Evolutionary conservation across 176 grass and related monocot genomes (phyloP).

Genomic region (Eremochloa ophiuroides): DNA sequence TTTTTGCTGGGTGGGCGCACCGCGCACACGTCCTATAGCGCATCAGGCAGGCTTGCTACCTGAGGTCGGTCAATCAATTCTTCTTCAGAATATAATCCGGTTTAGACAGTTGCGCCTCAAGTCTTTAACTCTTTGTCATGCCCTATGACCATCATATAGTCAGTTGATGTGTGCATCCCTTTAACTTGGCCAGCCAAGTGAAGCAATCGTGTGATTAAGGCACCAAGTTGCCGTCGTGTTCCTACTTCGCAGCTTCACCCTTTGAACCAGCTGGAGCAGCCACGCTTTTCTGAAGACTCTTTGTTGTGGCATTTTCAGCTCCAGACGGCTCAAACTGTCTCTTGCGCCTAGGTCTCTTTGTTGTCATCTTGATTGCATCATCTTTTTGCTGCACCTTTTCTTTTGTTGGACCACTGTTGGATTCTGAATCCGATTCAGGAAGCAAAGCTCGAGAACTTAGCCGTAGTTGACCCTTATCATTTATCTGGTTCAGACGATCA

Average conservation of each 20-base stretch:
- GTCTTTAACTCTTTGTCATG: neutral
- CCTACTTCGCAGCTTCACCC: constrained; percentile 18
- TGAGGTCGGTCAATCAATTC: neutral
- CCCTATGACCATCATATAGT: neutral
- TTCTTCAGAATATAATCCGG: neutral
- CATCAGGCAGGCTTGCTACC: neutral
- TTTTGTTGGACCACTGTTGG: constrained; percentile 33
- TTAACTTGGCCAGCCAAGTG: neutral
- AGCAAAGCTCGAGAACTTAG: constrained; percentile 80
- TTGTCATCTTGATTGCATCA: constrained; percentile 35
- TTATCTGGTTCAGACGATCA: constrained; percentile 51
- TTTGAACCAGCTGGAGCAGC: constrained; percentile 27
- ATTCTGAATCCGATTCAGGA: constrained; percentile 57
- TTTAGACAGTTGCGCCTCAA: neutral
- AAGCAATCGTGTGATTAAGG: neutral
- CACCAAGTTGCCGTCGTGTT: neutral
- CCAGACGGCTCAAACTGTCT: constrained; percentile 29
- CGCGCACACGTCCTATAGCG: rapidly evolving
- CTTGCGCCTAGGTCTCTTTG: constrained; percentile 48
- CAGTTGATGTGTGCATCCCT: neutral
- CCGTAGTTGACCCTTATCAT: constrained; percentile 93
- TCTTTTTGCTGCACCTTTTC: constrained; percentile 55
- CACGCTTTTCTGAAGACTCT: constrained; percentile 16
- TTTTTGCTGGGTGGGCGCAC: neutral
- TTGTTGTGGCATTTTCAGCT: constrained; percentile 31